A percentile compares a stretch with the other conserved stretches of the same genome.
These are phyloP conservation scores for Mycena venus DNA, from an alignment of 768 basidiomycete species.

Conservation along the genomic window DNA sequence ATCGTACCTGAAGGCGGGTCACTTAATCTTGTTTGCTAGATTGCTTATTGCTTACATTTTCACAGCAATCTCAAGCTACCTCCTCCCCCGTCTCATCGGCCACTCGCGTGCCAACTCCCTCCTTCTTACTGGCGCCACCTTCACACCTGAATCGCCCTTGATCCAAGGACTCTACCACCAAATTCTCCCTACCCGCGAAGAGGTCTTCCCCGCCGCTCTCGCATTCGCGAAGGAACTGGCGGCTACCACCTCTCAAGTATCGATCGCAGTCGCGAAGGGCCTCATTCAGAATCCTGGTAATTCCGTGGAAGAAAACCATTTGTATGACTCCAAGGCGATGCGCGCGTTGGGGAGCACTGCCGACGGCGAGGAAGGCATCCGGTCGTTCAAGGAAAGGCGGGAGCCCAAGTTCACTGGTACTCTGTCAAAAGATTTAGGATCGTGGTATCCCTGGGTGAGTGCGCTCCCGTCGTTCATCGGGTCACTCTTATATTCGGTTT, in stretches of 20 bases:
- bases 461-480: not conserved
- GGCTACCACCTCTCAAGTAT: slow-evolving; percentile 63
- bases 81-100: slow-evolving; percentile 69
- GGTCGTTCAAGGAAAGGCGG: slow-evolving; percentile 63
- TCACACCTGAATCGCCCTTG: slow-evolving; percentile 59
- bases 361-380: slow-evolving; percentile 63
- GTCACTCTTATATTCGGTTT: not conserved
- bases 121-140: slow-evolving; percentile 61
- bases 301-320: slow-evolving; percentile 66
- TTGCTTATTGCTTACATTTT: not conserved
- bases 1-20: slow-evolving; percentile 62
- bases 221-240: slow-evolving; percentile 67
- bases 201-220: slow-evolving; percentile 65
- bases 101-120: slow-evolving; percentile 64
- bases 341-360: slow-evolving; percentile 50
- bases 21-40: not conserved
- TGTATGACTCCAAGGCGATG: slow-evolving; percentile 65
- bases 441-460: slow-evolving; percentile 69
- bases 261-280: slow-evolving; percentile 65
- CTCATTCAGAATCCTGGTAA: slow-evolving; percentile 64
- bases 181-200: slow-evolving; percentile 62
- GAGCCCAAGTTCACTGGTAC: slow-evolving; percentile 59
- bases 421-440: slow-evolving; percentile 53
- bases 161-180: slow-evolving; percentile 61
- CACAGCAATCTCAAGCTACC: slow-evolving; percentile 57